These are phyloP conservation scores for Crithidia expoeki DNA, from an alignment of 208 protist species.

Conservation along the genomic window DNA sequence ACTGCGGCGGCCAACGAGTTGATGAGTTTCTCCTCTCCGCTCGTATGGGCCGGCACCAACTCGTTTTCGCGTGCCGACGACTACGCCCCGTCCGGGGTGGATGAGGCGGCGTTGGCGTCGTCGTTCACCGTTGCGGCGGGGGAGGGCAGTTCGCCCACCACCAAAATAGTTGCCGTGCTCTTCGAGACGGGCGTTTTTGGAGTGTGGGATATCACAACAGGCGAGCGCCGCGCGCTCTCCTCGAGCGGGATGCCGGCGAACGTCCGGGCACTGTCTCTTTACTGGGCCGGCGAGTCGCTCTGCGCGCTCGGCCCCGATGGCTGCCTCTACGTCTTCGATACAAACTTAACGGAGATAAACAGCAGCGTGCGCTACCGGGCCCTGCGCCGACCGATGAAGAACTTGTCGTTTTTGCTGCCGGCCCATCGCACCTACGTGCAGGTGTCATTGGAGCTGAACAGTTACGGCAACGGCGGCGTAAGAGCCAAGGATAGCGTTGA, in stretches of 20 bases:
- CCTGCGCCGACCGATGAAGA: slow-evolving; percentile 72
- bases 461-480: not conserved
- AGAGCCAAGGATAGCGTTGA: not conserved
- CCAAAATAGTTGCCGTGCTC: slow-evolving; percentile 29
- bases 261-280: slow-evolving; percentile 36
- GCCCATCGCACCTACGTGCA: slow-evolving; percentile 75
- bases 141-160: not conserved
- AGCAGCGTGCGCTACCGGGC: slow-evolving; percentile 62
- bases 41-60: slow-evolving; percentile 5
- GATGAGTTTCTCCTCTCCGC: slow-evolving; percentile 34
- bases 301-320: slow-evolving; percentile 59
- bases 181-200: slow-evolving; percentile 55
- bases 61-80: slow-evolving; percentile 9
- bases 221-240: slow-evolving; percentile 56
- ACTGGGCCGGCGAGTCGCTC: slow-evolving; percentile 55
- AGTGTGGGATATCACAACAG: slow-evolving; percentile 61
- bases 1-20: slow-evolving; percentile 12
- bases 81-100: not conserved
- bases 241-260: slow-evolving; percentile 23
- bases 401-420: slow-evolving; percentile 74
- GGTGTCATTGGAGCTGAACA: slow-evolving; percentile 38
- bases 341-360: slow-evolving; percentile 55
- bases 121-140: not conserved
- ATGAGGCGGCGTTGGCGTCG: not conserved
- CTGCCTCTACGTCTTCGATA: slow-evolving; percentile 61